These are phyloP conservation scores for Saccharomycopsis sp. DNA, from an alignment of 805 yeast species.

Conservation along the genomic window DNA sequence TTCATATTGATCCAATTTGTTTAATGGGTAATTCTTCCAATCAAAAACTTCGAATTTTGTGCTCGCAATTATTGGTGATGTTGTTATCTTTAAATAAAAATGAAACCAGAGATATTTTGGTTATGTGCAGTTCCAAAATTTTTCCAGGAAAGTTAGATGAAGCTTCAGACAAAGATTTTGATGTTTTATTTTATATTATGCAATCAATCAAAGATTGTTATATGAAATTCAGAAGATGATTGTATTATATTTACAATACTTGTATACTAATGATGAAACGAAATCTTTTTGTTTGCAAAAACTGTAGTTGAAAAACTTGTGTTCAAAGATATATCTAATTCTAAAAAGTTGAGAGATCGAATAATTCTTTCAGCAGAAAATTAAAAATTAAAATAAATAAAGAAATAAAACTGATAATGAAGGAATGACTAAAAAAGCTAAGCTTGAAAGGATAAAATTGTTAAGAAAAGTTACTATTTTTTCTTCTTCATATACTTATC, in stretches of 20 bases:
- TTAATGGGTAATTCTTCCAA: constrained; percentile 39
- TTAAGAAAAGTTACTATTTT: not conserved
- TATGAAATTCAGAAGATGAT: no score
- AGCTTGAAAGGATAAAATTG: not conserved
- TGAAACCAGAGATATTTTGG: constrained; percentile 23
- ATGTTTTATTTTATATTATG: constrained; percentile 34
- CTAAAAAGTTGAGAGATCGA: no score
- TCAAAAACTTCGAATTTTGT: constrained; percentile 37
- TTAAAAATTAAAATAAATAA: no score
- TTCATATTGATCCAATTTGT: constrained; percentile 35
- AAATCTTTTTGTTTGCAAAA: no score
- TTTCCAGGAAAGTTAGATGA: constrained; percentile 26
- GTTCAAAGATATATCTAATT: no score
- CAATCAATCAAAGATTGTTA: constrained; percentile 22
- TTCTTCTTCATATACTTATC: constrained; percentile 40
- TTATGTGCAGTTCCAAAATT: constrained; percentile 38
- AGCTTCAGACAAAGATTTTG: constrained; percentile 32
- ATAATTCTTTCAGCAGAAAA: no score
- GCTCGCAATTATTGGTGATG: constrained; percentile 30
- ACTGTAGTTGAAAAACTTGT: no score
- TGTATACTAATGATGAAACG: no score
- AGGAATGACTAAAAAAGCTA: not conserved
- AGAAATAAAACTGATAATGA: constrained; percentile 2
- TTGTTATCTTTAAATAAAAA: constrained; percentile 11
- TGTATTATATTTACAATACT: no score